Base-by-base conservation (phyloP, 441 rosid genomes). In the Eutrema salsugineum region DNA sequence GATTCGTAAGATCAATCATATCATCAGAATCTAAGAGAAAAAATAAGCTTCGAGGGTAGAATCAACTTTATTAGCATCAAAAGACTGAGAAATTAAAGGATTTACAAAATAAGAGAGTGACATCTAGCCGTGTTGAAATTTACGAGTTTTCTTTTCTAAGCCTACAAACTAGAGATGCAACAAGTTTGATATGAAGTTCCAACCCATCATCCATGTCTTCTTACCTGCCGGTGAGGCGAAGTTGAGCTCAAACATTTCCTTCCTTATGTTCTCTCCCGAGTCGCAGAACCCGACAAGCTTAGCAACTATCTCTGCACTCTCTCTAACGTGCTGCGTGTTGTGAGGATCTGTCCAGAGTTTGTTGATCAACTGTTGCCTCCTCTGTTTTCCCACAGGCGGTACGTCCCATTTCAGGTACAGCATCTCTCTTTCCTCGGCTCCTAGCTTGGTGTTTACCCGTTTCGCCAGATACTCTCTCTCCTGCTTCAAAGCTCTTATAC, bases 261-360 rank as follows among this genome's bases (percentile, higher is more conserved):
- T 94, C 75, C 91, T 91, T n/a, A 79, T 79, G 62, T 82, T 86
- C 42, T 86, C 96, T 5, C 91, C 89, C 0, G 91, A 80, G 66
- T 91, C 98, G 10, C 96, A 91, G 61, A 88, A 94, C 0, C 97
- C 97, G 3, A 88, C 96, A 9, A 94, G 93, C 78, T 89, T 89
- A 10, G 93, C 97, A 7, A 91, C 96, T 0, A 84, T 71, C 43
- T 88, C 90, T 0, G 98, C 93, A 49, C 97, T 94, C 83, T 89
- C 97, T 49, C 77, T 50, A 30, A 89, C 83, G 58, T 94, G 81
- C 47, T 88, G 82, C 90, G 84, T 82, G 72, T 88, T 78, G 8
- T 84, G 84, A 58, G 97, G 97, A 61, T 94, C 91, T 6, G 96
- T 89, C 98, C 97, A 94, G 6, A 94, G 66, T 56, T 86, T 91